A percentile compares a stretch with the other conserved stretches of the same genome.
Conservation (phyloP, 305 asterid genomes). For the Ruellia speciosa region DNA sequence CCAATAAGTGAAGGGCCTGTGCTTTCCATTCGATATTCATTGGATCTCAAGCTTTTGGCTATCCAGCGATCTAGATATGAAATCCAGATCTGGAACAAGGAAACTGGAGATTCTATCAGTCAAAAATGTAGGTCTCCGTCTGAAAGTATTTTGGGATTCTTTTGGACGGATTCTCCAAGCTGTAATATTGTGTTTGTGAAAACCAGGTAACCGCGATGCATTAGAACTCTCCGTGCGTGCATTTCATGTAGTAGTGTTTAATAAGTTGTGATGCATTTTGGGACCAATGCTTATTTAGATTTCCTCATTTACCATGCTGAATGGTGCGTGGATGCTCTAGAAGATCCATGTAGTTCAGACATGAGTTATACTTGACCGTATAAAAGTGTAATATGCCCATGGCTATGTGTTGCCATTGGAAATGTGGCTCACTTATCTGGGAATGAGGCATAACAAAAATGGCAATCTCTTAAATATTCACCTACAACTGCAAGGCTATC, state of each 20-base stretch:
- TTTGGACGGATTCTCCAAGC: conserved; percentile 83
- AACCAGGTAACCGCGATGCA: conserved; percentile 49
- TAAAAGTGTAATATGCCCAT: too few relatives aligned
- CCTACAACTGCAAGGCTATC: neutral
- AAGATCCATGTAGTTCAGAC: neutral
- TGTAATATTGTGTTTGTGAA: conserved; percentile 76
- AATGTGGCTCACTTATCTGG: neutral
- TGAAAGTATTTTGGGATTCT: conserved; percentile 80
- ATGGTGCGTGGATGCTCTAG: neutral
- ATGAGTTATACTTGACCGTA: neutral
- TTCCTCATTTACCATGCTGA: neutral
- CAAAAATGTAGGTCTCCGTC: conserved; percentile 68
- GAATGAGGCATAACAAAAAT: neutral
- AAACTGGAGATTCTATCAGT: conserved; percentile 48
- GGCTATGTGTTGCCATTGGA: neutral
- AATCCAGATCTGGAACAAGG: conserved; percentile 72
- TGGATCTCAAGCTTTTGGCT: conserved; percentile 80
- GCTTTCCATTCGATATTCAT: conserved; percentile 70
- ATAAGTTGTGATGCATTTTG: neutral
- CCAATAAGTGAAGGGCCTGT: conserved; percentile 76
- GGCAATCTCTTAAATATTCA: neutral
- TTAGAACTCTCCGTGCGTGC: neutral
- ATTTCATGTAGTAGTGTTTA: neutral
- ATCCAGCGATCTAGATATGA: conserved; percentile 75
- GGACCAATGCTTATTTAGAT: neutral